A percentile compares a stretch with the other conserved stretches of the same genome.
Evolutionary conservation across 1,139 yeast genomes (phyloP).

Genomic region (Zygoascus meyerae): DNA sequence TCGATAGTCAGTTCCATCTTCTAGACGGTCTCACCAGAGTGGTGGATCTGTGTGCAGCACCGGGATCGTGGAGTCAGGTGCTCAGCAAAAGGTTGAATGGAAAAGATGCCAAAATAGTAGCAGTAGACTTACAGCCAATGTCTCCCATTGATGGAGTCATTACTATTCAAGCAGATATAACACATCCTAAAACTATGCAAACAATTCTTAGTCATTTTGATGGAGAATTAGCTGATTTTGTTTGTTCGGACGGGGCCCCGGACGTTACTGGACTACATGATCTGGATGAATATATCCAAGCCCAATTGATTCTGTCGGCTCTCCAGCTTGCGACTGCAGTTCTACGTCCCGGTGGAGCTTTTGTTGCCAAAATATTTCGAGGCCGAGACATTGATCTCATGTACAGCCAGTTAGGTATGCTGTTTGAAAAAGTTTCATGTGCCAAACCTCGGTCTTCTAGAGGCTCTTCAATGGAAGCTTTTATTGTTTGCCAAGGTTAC

Average conservation of each 20-base stretch:
- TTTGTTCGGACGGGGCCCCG: conserved; percentile 97
- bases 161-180: conserved; percentile 90
- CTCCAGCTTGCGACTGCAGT: conserved; percentile 85
- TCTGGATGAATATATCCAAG: conserved; percentile 92
- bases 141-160: conserved; percentile 86
- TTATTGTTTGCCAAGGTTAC: conserved; percentile 86
- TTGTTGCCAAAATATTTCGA: conserved; percentile 92
- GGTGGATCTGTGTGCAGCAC: conserved; percentile 97
- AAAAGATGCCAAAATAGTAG: conserved; percentile 62
- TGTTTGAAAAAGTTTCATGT: conserved; percentile 82
- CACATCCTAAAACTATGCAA: conserved; percentile 83
- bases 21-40: conserved; percentile 72
- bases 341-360: conserved; percentile 80
- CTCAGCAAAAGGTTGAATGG: conserved; percentile 41
- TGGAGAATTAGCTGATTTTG: conserved; percentile 91
- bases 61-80: conserved; percentile 98
- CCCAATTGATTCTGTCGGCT: conserved; percentile 86
- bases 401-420: conserved; percentile 78
- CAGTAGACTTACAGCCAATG: conserved; percentile 97
- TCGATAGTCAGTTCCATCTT: conserved; percentile 81
- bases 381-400: conserved; percentile 92
- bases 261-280: conserved; percentile 98
- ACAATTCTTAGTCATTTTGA: conserved; percentile 74
- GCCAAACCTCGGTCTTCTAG: conserved; percentile 95
- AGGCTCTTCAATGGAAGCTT: conserved; percentile 90